Base-by-base conservation (phyloP, 108 stramenopile species). In the Fistulifera solaris region DNA sequence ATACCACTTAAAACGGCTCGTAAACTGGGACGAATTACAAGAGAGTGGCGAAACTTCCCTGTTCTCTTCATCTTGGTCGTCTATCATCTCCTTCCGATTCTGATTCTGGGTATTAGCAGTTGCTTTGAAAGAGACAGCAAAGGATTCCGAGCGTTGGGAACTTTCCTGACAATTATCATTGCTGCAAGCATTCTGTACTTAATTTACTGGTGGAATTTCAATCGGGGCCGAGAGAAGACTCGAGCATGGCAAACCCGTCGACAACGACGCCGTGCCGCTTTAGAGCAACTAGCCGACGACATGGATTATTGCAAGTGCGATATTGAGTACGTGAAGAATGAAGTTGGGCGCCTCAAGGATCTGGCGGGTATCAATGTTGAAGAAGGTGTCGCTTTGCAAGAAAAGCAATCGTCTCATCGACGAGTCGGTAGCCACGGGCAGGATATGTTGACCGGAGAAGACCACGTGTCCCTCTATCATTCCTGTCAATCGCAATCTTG, bases 111-210 rank as follows among this genome's bases (percentile, higher is more conserved):
- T 40, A 18, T 86, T 17, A 73, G 73, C 25, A 48, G 57, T 17
- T 27, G 81, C 50, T 87, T 87, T 60, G 52, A 52, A 3, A 55
- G 73, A 44, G 72, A 64, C 27, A 55, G 65, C 8, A 63, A 61
- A 52, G 87, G 81, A 52, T 72, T 82, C 41, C 80, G 72, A 22
- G 83, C 71, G 2, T 55, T 89, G 57, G 87, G 85, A 40, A 54
- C 67, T 11, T 62, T 82, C 42, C n/a, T 93, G 23, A 54, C 75
- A 27, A 23, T 78, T 24, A 24, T 78, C 31, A 18, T 85, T 16
- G 50, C 46, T 49, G 13, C 58, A 15, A 28, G 54, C 47, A 43
- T 77, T 27, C 10, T 54, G 23, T 70, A 52, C 38, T 54, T 65
- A 40, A 13, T 52, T 19, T 85, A 43, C 51, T 78, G 72, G 75